A percentile compares a stretch with the other conserved stretches of the same genome.
Evolutionary conservation across 1,284 basidiomycete genomes (phyloP).

Genomic region (Phylloporus sp.): DNA sequence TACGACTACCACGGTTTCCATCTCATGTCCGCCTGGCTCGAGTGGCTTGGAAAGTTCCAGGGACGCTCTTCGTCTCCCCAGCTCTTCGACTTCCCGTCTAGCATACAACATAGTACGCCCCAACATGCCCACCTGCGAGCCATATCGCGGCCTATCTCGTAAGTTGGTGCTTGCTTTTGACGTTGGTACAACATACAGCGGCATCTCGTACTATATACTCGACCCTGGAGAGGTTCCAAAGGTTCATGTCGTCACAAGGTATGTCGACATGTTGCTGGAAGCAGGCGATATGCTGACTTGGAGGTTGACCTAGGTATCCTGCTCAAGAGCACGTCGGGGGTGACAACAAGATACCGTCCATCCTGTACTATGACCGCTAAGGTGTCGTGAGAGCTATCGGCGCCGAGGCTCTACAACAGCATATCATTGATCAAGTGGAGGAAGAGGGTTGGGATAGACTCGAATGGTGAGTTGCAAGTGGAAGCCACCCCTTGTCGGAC

Average conservation of each 20-base stretch:
- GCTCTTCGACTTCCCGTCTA: not conserved
- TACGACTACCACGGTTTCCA: too few relatives aligned
- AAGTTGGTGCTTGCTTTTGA: slow-evolving; percentile 54
- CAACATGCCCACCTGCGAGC: slow-evolving; percentile 30
- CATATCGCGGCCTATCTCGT: slow-evolving; percentile 29
- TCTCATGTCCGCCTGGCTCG: not conserved
- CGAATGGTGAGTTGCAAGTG: slow-evolving; percentile 46
- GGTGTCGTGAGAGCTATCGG: slow-evolving; percentile 50
- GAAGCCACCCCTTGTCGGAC: too few relatives aligned
- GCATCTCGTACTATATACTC: slow-evolving; percentile 48
- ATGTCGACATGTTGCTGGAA: too few relatives aligned
- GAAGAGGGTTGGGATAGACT: slow-evolving; percentile 49
- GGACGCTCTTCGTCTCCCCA: too few relatives aligned
- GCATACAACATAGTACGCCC: not conserved
- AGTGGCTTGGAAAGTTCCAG: not conserved
- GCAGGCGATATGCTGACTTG: too few relatives aligned
- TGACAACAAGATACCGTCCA: slow-evolving; percentile 57
- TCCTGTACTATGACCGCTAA: slow-evolving; percentile 53
- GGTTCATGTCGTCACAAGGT: slow-evolving; percentile 49
- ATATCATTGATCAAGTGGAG: slow-evolving; percentile 44
- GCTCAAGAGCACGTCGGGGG: slow-evolving; percentile 44
- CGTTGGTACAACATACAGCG: slow-evolving; percentile 55
- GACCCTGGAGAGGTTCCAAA: slow-evolving; percentile 51
- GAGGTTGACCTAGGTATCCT: too few relatives aligned
- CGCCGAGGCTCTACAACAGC: slow-evolving; percentile 48